phyloP scores from a whole-genome alignment of 106 monocot genomes.

The Dioscorea zingiberensis region DNA sequence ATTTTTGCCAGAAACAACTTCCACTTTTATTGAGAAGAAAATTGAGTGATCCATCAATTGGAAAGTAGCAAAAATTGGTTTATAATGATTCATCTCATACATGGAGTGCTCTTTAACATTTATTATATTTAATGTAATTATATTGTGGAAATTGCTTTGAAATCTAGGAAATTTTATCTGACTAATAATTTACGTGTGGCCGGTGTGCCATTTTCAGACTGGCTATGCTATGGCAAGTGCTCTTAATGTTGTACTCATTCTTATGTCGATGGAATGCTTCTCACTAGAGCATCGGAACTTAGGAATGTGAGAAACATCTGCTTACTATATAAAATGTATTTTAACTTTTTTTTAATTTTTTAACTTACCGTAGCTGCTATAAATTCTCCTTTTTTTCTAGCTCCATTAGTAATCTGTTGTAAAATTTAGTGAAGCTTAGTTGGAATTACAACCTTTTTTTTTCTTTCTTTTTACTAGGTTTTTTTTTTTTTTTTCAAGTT shows the following conservation, averaged over 20 bases:
- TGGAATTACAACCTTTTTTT: not conserved
- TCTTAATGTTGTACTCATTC: conserved; percentile 81
- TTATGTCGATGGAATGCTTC: conserved; percentile 83
- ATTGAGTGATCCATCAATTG: no score
- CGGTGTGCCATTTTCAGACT: conserved; percentile 58
- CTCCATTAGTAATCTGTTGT: no score
- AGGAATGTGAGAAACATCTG: conserved; percentile 44
- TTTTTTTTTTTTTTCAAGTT: not conserved
- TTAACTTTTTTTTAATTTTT: not conserved
- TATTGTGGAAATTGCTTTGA: no score
- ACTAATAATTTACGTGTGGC: not conserved
- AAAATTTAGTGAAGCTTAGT: not conserved
- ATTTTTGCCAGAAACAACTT: no score
- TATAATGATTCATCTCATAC: no score
- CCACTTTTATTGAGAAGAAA: no score
- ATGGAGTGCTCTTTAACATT: no score
- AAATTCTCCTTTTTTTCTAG: not conserved
- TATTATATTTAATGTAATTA: no score
- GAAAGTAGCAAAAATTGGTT: no score
- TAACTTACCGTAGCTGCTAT: not conserved
- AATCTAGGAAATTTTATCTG: not conserved
- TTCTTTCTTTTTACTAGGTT: not conserved
- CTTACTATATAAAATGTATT: not conserved
- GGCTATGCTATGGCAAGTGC: conserved; percentile 64
- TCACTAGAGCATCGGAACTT: conserved; percentile 62